Evolutionary conservation across 1,139 yeast species (phyloP).

Genomic region (Sugiyamaella xylanicola): DNA sequence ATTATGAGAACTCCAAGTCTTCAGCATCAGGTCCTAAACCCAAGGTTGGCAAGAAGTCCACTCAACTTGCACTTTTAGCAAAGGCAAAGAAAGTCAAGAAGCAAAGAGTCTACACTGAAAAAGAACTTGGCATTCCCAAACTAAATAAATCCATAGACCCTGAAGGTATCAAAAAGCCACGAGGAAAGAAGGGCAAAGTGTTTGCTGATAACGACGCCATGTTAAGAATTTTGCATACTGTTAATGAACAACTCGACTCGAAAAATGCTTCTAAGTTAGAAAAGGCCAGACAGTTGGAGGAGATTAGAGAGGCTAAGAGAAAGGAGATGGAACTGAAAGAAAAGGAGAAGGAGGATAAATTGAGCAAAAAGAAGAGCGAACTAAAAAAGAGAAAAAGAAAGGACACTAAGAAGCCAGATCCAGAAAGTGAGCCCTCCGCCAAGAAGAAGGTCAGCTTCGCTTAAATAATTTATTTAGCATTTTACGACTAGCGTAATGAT

Average conservation of each 20-base stretch:
- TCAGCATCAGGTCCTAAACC: constrained; percentile 25
- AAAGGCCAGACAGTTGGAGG: constrained; percentile 85
- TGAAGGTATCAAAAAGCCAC: constrained; percentile 69
- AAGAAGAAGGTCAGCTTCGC: constrained; percentile 36
- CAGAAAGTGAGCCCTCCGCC: constrained; percentile 14
- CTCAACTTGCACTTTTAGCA: constrained; percentile 24
- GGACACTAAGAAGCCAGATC: constrained; percentile 22
- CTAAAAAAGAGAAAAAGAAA: constrained; percentile 54
- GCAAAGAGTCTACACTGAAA: constrained; percentile 66
- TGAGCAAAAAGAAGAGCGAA: constrained; percentile 78
- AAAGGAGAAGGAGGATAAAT: constrained; percentile 62
- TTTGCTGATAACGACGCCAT: constrained; percentile 77
- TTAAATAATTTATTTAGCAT: constrained; percentile 18
- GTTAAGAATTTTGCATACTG: constrained; percentile 71
- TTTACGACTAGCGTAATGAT: constrained; percentile 1
- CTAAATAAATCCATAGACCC: constrained; percentile 84
- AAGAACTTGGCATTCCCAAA: constrained; percentile 74
- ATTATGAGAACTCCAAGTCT: constrained; percentile 32
- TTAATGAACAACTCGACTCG: constrained; percentile 79
- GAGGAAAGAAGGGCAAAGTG: constrained; percentile 92
- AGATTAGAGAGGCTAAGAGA: constrained; percentile 81
- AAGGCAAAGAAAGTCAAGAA: constrained; percentile 42
- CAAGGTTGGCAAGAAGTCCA: constrained; percentile 25
- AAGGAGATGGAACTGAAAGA: constrained; percentile 87
- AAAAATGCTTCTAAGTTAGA: constrained; percentile 90